These are phyloP conservation scores for Discostella pseudostelligera DNA, from an alignment of 108 stramenopile genomes.

Conservation along the genomic window DNA sequence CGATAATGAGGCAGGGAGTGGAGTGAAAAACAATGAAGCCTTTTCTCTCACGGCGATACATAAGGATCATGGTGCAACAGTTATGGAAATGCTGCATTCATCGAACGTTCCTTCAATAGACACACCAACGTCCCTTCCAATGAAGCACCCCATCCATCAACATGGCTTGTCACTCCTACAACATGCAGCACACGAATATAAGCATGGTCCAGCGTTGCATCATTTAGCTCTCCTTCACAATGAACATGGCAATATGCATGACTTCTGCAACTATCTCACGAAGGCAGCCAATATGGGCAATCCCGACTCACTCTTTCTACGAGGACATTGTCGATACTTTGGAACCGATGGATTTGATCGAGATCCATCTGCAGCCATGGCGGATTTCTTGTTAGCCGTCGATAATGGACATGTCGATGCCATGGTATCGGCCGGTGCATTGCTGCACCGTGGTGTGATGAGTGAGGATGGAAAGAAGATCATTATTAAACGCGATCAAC, in stretches of 20 bases:
- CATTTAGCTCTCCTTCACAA: conserved; percentile 68
- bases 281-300: conserved; percentile 55
- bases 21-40: neutral
- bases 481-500: conserved; percentile 53
- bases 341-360: conserved; percentile 67
- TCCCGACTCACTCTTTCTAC: conserved; percentile 69
- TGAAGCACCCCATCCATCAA: conserved; percentile 14
- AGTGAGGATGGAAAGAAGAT: conserved; percentile 25
- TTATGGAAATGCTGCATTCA: neutral
- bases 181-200: conserved; percentile 49
- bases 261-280: conserved; percentile 42
- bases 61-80: neutral
- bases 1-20: neutral
- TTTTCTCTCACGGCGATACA: conserved; percentile 17
- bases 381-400: conserved; percentile 65
- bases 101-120: neutral
- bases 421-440: conserved; percentile 82
- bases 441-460: conserved; percentile 53
- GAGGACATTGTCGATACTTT: conserved; percentile 61
- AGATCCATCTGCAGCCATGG: conserved; percentile 48
- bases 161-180: conserved; percentile 43
- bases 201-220: conserved; percentile 72
- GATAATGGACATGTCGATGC: conserved; percentile 71
- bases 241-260: conserved; percentile 50
- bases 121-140: too few relatives aligned